phyloP scores from a whole-genome alignment of 2,329 filamentous ascomycete species.

The Helminthosporium solani region DNA sequence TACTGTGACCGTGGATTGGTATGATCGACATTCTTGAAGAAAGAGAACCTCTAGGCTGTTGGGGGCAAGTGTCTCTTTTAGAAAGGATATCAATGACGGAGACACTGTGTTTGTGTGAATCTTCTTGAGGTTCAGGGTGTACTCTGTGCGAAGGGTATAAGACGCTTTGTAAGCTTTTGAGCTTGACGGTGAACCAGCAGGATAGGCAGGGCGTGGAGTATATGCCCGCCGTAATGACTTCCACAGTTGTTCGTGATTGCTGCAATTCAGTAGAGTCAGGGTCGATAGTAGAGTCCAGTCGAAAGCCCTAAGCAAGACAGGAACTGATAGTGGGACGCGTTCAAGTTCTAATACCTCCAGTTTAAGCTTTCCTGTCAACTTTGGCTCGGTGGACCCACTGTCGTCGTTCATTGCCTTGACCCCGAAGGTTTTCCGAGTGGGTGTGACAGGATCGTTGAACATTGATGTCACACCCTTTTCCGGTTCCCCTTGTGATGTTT shows the following conservation, averaged over 20 bases:
- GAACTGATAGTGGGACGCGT: slow-evolving; percentile 69
- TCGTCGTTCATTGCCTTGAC: slow-evolving; percentile 1
- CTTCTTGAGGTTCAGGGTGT: slow-evolving; percentile 64
- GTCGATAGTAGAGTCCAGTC: slow-evolving; percentile 73
- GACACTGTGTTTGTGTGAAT: slow-evolving; percentile 75
- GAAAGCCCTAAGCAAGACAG: slow-evolving; percentile 67
- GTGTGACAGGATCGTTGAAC: slow-evolving; percentile 3
- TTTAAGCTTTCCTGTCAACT: slow-evolving; percentile 59
- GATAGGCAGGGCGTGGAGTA: slow-evolving; percentile 39
- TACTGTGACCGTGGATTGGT: slow-evolving; percentile 62
- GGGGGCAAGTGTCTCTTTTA: slow-evolving; percentile 74
- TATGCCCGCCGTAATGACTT: slow-evolving; percentile 63
- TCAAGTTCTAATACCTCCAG: slow-evolving; percentile 76
- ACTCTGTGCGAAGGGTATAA: slow-evolving; percentile 43
- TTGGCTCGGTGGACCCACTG: slow-evolving; percentile 31
- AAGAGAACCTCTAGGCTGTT: slow-evolving; percentile 79
- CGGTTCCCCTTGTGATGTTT: not conserved
- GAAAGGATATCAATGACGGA: slow-evolving; percentile 67
- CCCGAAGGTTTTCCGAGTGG: slow-evolving; percentile 3
- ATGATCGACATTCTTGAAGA: slow-evolving; percentile 64
- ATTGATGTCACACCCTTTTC: slow-evolving; percentile 2
- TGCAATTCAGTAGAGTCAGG: slow-evolving; percentile 72
- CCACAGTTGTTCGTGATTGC: slow-evolving; percentile 73
- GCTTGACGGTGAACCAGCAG: slow-evolving; percentile 35
- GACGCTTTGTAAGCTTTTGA: slow-evolving; percentile 41